Evolutionary conservation across 2,329 filamentous ascomycete species (phyloP).

Genomic region (Pseudogymnoascus sp.): DNA sequence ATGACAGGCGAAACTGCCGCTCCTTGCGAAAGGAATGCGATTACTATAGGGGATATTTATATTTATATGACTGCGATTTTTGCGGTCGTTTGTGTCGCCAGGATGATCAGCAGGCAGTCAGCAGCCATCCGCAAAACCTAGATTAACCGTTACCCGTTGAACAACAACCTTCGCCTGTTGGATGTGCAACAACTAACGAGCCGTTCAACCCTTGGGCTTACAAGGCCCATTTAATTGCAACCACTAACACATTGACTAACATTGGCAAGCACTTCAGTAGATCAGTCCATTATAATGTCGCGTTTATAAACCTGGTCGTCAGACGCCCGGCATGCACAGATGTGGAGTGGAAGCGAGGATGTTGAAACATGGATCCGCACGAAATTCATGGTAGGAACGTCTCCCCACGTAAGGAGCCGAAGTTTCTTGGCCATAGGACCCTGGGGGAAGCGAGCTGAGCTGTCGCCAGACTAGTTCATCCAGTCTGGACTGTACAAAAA

Average conservation of each 20-base stretch:
- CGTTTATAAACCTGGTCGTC: constrained; percentile 5
- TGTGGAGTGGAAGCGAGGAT: not conserved
- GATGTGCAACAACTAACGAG: not conserved
- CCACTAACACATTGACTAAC: not conserved
- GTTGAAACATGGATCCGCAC: constrained; percentile 3
- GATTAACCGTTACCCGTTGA: constrained; percentile 2
- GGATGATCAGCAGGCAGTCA: not conserved
- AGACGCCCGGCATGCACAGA: constrained; percentile 1
- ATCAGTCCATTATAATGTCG: constrained; percentile 3
- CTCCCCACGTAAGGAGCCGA: not conserved
- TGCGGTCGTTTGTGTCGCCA: not conserved
- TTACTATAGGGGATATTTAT: not conserved
- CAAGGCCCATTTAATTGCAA: constrained; percentile 1
- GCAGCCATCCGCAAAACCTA: not conserved
- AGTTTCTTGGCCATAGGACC: not conserved
- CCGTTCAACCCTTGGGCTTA: not conserved
- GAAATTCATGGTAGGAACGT: not conserved
- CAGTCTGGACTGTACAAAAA: not conserved
- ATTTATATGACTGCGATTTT: not conserved
- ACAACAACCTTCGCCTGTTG: not conserved
- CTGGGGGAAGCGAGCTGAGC: not conserved
- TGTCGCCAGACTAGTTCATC: not conserved
- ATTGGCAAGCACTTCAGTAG: not conserved
- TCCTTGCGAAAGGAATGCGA: not conserved
- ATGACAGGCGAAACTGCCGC: not conserved